A percentile compares a stretch with the other conserved stretches of the same genome.
phyloP scores from a whole-genome alignment of 176 grass and related monocot genomes.

The Oropetium thomaeum region DNA sequence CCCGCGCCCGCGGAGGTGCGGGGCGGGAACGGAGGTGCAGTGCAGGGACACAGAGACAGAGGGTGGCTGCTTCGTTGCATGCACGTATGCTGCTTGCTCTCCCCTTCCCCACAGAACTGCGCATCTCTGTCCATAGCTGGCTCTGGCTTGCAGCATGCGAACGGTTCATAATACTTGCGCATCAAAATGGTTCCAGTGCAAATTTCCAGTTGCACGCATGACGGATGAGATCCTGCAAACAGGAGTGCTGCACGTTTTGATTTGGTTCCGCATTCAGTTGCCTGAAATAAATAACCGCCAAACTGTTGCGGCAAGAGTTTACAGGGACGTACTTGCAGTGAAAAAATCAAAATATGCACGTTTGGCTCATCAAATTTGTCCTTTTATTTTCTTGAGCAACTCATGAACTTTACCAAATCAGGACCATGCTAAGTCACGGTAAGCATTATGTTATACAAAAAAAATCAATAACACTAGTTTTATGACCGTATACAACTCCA shows the following conservation, averaged over 20 bases:
- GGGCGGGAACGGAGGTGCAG: neutral
- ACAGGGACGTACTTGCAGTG: neutral
- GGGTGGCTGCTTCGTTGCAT: constrained; percentile 2
- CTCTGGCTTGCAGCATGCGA: too few species aligned
- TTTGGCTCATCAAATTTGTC: neutral
- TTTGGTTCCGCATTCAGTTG: neutral
- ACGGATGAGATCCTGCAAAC: too few species aligned
- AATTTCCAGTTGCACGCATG: too few species aligned
- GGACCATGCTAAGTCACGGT: neutral
- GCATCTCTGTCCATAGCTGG: neutral
- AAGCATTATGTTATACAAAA: neutral
- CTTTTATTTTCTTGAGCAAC: neutral
- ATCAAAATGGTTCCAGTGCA: too few species aligned
- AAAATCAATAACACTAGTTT: neutral
- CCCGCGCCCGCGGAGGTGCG: constrained; percentile 16
- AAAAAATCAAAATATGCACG: neutral
- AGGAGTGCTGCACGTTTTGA: neutral
- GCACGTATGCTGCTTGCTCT: neutral
- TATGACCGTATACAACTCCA: constrained; percentile 6
- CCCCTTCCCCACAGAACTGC: neutral
- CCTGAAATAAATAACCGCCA: neutral
- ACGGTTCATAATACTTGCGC: too few species aligned
- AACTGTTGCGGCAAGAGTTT: neutral
- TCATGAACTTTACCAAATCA: neutral
- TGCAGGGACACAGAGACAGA: neutral